phyloP scores from a whole-genome alignment of 2,329 filamentous ascomycete genomes.

The Arthrobotrys pseudoclavata region DNA sequence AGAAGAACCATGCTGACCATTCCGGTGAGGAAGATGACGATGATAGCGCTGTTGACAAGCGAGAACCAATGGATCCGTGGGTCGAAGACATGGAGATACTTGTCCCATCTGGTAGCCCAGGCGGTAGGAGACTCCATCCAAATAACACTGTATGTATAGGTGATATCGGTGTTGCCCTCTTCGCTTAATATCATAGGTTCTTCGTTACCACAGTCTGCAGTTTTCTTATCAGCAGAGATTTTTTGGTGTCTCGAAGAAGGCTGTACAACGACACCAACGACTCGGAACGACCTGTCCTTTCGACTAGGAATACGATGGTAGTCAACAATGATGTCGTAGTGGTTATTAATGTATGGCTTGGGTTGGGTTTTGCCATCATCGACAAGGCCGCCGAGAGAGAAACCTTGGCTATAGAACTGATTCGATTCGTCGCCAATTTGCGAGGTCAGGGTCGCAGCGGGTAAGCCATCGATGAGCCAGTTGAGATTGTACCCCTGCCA shows the following conservation, averaged over 20 bases:
- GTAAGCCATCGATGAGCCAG: conserved; percentile 94
- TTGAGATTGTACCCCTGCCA: conserved; percentile 90
- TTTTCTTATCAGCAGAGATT: conserved; percentile 68
- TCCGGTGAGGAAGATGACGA: conserved; percentile 89
- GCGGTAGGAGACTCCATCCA: conserved; percentile 87
- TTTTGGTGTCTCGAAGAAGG: conserved; percentile 79
- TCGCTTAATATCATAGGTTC: conserved; percentile 76
- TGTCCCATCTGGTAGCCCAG: conserved; percentile 98
- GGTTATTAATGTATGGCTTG: conserved; percentile 82
- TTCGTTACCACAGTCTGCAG: conserved; percentile 75
- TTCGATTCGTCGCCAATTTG: conserved; percentile 78
- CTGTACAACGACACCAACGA: conserved; percentile 91
- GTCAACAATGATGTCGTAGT: conserved; percentile 93
- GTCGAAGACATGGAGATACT: conserved; percentile 96
- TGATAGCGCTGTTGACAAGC: conserved; percentile 93
- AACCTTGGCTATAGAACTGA: conserved; percentile 91
- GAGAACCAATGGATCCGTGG: conserved; percentile 99
- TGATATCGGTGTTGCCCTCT: conserved; percentile 75
- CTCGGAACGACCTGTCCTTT: conserved; percentile 76
- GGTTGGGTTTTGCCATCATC: conserved; percentile 70
- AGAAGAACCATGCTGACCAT: conserved; percentile 94
- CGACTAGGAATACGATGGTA: conserved; percentile 80
- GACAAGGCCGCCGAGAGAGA: conserved; percentile 76
- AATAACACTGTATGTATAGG: conserved; percentile 92
- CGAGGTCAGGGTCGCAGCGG: conserved; percentile 78